These are phyloP conservation scores for Cicer cuneatum DNA, from an alignment of 306 rosid species.

Conservation along the genomic window DNA sequence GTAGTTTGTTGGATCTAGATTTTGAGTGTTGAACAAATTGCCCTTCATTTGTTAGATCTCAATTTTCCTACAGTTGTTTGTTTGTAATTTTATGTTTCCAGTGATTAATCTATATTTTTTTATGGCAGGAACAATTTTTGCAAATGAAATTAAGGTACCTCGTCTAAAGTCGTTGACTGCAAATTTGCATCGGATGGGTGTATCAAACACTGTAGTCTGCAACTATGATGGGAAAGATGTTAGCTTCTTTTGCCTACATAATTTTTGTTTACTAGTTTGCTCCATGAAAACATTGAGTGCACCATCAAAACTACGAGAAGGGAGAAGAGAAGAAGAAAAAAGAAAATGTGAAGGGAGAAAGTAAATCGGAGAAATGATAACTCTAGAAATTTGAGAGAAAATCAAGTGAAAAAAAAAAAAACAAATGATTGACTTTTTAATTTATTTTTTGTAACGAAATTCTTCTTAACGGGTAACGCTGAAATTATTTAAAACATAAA, in stretches of 20 bases:
- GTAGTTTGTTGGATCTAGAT: not conserved
- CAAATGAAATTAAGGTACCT: slow-evolving; percentile 88
- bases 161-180: slow-evolving; percentile 94
- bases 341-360: too few species aligned
- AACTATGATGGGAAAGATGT: slow-evolving; percentile 96
- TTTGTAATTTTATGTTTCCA: slow-evolving; percentile 16
- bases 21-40: slow-evolving; percentile 6
- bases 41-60: not conserved
- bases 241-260: slow-evolving; percentile 21
- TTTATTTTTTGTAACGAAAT: too few species aligned
- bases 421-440: too few species aligned
- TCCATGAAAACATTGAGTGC: not conserved
- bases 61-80: not conserved
- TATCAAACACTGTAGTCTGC: slow-evolving; percentile 84
- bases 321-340: too few species aligned
- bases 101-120: slow-evolving; percentile 5
- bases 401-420: too few species aligned
- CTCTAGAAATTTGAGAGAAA: too few species aligned
- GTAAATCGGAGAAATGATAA: too few species aligned
- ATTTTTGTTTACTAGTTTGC: not conserved
- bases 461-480: too few species aligned
- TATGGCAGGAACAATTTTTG: slow-evolving; percentile 76
- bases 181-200: slow-evolving; percentile 95
- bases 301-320: too few species aligned
- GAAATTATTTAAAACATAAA: too few species aligned